phyloP scores from a whole-genome alignment of 2,329 filamentous ascomycete genomes.

The Botryosphaeria dothidea region DNA sequence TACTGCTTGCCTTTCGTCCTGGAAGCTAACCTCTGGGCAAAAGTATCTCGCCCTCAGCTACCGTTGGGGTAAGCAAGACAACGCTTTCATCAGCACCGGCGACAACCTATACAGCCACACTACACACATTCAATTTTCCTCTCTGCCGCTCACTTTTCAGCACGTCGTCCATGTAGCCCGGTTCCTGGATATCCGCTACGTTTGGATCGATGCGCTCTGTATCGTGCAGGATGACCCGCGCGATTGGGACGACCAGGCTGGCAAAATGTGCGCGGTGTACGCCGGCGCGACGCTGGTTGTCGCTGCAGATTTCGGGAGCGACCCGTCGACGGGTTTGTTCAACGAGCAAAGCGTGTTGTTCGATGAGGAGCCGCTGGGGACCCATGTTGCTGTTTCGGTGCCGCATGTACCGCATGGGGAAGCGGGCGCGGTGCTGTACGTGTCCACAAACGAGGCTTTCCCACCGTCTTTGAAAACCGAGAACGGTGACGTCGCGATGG shows the following conservation, averaged over 20 bases:
- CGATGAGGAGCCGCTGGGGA: neutral
- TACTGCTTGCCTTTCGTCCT: neutral
- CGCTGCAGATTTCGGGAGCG: too few relatives aligned
- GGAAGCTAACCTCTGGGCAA: too few relatives aligned
- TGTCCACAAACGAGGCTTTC: too few relatives aligned
- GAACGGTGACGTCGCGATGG: neutral
- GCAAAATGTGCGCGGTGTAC: slow-evolving; percentile 7
- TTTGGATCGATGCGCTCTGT: slow-evolving; percentile 24
- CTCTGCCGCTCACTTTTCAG: slow-evolving; percentile 15
- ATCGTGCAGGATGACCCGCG: slow-evolving; percentile 18
- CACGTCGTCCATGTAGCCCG: slow-evolving; percentile 16
- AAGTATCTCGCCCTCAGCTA: neutral
- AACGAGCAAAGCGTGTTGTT: neutral
- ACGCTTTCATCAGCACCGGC: neutral
- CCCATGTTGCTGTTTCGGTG: too few relatives aligned
- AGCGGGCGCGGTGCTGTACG: too few relatives aligned
- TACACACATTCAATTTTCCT: neutral
- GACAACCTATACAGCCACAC: neutral
- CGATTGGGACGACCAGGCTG: slow-evolving; percentile 13
- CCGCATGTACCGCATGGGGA: too few relatives aligned
- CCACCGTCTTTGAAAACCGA: too few relatives aligned
- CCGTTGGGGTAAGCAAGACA: neutral
- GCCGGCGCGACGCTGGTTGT: slow-evolving; percentile 1
- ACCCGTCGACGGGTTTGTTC: neutral
- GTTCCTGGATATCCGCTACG: neutral